These are phyloP conservation scores for Plectosphaerella plurivora DNA, from an alignment of 2,329 filamentous ascomycete species.

Conservation along the genomic window DNA sequence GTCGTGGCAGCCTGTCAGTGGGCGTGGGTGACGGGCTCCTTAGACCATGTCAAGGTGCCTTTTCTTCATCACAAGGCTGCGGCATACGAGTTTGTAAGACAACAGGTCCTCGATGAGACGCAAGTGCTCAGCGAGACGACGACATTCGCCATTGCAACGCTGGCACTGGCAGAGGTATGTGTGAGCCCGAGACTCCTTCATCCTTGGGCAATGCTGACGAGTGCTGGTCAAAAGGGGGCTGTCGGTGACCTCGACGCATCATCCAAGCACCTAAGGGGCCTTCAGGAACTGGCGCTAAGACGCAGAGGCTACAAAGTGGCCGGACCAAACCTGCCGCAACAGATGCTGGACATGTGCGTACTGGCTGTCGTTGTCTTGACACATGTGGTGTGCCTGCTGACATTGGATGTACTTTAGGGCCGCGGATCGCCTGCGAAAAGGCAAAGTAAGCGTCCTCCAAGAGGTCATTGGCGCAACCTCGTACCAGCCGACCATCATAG, in stretches of 20 bases:
- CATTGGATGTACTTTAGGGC: constrained; percentile 24
- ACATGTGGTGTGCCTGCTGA: background rate
- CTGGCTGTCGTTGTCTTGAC: background rate
- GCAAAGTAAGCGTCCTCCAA: constrained; percentile 29
- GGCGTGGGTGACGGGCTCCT: constrained; percentile 40
- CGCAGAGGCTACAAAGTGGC: constrained; percentile 19
- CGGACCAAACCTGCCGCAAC: constrained; percentile 31
- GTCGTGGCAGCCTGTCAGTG: constrained; percentile 40
- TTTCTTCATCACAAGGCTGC: constrained; percentile 42
- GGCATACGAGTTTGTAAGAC: constrained; percentile 40
- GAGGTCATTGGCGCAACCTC: constrained; percentile 19
- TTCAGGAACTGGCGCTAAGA: constrained; percentile 22
- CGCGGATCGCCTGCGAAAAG: constrained; percentile 32
- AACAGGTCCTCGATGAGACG: constrained; percentile 33
- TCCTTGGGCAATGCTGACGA: background rate
- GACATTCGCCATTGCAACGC: constrained; percentile 37
- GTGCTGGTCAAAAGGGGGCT: constrained; percentile 26
- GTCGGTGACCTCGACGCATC: constrained; percentile 37
- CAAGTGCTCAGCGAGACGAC: constrained; percentile 33
- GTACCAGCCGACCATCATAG: constrained; percentile 40
- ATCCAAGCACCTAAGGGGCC: constrained; percentile 34
- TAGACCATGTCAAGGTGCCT: constrained; percentile 37
- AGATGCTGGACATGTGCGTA: constrained; percentile 36
- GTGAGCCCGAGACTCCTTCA: background rate
- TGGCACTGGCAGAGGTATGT: constrained; percentile 38